Conservation (phyloP, 257 asterid genomes). For the Solanum chilense region DNA sequence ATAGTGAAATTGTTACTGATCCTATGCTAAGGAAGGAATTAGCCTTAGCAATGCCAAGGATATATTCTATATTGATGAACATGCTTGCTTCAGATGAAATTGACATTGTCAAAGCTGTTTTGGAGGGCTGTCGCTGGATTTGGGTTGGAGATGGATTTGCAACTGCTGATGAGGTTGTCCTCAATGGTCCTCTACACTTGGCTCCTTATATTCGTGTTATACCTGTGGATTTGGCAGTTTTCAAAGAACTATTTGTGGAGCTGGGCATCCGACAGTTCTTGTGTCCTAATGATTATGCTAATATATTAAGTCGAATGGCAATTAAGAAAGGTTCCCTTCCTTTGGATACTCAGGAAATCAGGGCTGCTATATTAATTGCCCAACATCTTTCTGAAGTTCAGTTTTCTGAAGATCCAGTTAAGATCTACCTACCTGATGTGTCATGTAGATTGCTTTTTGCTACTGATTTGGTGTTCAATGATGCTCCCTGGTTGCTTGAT, state of each 20-base stretch:
- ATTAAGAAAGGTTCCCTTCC: slow-evolving; percentile 55
- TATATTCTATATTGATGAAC: slow-evolving; percentile 61
- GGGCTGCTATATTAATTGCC: slow-evolving; percentile 78
- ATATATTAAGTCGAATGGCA: slow-evolving; percentile 70
- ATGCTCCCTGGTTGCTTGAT: slow-evolving; percentile 97
- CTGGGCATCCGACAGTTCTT: slow-evolving; percentile 72
- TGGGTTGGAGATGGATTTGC: slow-evolving; percentile 99
- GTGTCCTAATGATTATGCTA: slow-evolving; percentile 72
- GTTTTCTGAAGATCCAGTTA: slow-evolving; percentile 38
- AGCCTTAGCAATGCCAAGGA: slow-evolving; percentile 90
- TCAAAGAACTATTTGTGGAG: slow-evolving; percentile 77
- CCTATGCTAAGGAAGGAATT: slow-evolving; percentile 70
- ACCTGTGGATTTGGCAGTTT: slow-evolving; percentile 86
- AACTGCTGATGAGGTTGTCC: slow-evolving; percentile 81
- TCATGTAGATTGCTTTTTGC: slow-evolving; percentile 63
- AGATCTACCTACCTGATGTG: slow-evolving; percentile 74
- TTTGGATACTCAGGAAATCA: slow-evolving; percentile 67
- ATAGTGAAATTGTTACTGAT: slow-evolving; percentile 72
- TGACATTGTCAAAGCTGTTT: slow-evolving; percentile 82
- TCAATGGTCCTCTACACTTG: slow-evolving; percentile 89
- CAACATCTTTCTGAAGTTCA: slow-evolving; percentile 87
- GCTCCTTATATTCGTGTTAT: slow-evolving; percentile 91
- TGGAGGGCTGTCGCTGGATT: slow-evolving; percentile 93
- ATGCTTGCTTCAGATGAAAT: slow-evolving; percentile 80
- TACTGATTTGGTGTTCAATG: slow-evolving; percentile 66